Conservation (phyloP, 176 grass and related monocot species). For the Themeda triandra region DNA sequence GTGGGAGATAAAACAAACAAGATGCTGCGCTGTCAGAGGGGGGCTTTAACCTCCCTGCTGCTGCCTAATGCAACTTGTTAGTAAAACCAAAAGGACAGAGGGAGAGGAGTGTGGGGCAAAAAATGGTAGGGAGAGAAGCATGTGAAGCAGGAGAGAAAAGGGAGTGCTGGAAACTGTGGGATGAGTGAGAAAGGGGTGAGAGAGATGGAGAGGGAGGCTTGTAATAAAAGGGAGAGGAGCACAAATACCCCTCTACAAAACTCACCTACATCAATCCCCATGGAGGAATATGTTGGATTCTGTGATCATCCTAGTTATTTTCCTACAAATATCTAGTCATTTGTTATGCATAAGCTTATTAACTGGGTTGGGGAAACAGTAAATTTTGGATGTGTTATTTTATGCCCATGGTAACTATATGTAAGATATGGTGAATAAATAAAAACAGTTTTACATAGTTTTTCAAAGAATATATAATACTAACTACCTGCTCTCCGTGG, state of each 20-base stretch:
- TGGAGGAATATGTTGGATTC: conserved; percentile 56
- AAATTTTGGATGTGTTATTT: neutral
- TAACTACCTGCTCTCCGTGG: neutral
- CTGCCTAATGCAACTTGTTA: conserved; percentile 49
- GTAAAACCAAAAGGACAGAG: conserved; percentile 65
- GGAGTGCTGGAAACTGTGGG: conserved; percentile 18
- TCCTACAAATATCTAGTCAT: conserved; percentile 13
- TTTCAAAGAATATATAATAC: neutral
- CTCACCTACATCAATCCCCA: conserved; percentile 52
- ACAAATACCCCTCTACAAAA: conserved; percentile 61
- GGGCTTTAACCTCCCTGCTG: conserved; percentile 55
- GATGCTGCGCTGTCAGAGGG: conserved; percentile 93
- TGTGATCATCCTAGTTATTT: conserved; percentile 33
- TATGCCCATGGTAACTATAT: neutral
- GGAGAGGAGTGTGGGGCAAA: conserved; percentile 27
- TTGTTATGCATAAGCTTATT: conserved; percentile 13
- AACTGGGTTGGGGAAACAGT: neutral
- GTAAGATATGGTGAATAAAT: neutral
- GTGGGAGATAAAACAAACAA: conserved; percentile 93
- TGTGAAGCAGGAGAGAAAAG: conserved; percentile 26
- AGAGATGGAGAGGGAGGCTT: conserved; percentile 28
- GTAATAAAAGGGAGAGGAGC: conserved; percentile 39
- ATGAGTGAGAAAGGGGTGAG: conserved; percentile 11
- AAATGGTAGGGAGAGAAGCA: conserved; percentile 43
- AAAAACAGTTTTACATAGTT: neutral